Evolutionary conservation across 331 rosid genomes (phyloP).

Genomic region (Acacia pycnantha): DNA sequence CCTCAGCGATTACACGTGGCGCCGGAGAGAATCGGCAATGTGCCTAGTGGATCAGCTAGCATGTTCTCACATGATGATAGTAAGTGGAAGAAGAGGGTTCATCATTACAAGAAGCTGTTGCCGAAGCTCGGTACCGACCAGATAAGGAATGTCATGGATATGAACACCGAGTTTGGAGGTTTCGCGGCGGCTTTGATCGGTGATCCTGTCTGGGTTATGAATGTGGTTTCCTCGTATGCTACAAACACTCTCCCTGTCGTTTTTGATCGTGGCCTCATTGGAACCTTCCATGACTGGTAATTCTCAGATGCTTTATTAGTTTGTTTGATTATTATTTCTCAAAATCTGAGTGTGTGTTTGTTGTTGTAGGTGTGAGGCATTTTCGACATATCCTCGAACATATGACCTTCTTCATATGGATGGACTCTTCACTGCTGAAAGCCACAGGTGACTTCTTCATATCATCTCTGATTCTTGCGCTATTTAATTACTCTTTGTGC

Average conservation of each 20-base stretch:
- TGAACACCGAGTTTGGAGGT: constrained; percentile 89
- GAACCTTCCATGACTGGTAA: constrained; percentile 95
- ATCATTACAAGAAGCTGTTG: constrained; percentile 85
- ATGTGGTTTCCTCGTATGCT: constrained; percentile 88
- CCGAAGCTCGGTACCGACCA: constrained; percentile 80
- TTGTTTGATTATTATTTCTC: neutral
- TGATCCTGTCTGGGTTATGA: constrained; percentile 97
- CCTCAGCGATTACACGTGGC: constrained; percentile 66
- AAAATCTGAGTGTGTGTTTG: constrained; percentile 23
- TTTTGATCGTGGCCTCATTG: constrained; percentile 91
- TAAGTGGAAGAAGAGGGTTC: constrained; percentile 77
- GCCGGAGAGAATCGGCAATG: constrained; percentile 62
- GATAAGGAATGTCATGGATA: constrained; percentile 94
- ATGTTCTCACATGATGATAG: constrained; percentile 71
- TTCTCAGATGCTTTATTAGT: neutral
- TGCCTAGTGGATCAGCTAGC: constrained; percentile 62
- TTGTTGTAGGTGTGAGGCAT: constrained; percentile 88
- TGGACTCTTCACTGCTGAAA: constrained; percentile 87
- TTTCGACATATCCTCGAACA: constrained; percentile 95
- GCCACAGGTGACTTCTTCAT: constrained; percentile 64
- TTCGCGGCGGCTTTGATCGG: constrained; percentile 75
- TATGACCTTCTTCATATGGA: constrained; percentile 95
- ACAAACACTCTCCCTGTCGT: constrained; percentile 76
- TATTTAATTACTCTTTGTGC: neutral
- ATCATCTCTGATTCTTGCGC: neutral